Conservation (phyloP, 371 early-diverging fungal genomes). For the Haplosporangium sp. region DNA sequence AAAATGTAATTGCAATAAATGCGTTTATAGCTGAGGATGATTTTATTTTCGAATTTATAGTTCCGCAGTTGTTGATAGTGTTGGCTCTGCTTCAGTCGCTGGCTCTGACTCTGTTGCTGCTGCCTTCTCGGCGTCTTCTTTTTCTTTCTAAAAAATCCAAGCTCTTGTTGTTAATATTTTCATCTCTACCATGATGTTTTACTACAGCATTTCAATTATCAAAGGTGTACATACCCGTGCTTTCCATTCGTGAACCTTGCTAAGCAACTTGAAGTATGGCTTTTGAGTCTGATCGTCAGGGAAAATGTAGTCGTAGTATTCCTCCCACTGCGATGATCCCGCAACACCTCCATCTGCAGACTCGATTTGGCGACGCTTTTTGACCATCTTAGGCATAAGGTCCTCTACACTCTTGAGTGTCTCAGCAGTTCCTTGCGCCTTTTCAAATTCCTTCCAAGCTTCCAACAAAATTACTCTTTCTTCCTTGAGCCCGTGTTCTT, state of each 20-base stretch:
- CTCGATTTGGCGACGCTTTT: slow-evolving; percentile 79
- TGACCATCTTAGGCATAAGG: slow-evolving; percentile 91
- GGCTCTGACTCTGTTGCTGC: slow-evolving; percentile 10
- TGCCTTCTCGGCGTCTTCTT: slow-evolving; percentile 26
- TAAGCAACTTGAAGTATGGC: slow-evolving; percentile 89
- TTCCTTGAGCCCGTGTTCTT: slow-evolving; percentile 75
- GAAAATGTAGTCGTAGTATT: slow-evolving; percentile 98
- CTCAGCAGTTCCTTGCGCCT: slow-evolving; percentile 70
- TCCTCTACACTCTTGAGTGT: slow-evolving; percentile 69
- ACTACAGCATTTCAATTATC: too few species aligned
- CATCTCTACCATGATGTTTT: background rate
- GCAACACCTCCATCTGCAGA: slow-evolving; percentile 62
- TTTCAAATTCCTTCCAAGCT: slow-evolving; percentile 94
- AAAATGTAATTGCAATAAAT: too few species aligned
- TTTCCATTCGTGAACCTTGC: slow-evolving; percentile 94
- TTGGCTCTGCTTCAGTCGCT: background rate
- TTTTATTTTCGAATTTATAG: too few species aligned
- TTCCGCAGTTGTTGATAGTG: background rate
- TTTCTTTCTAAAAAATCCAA: slow-evolving; percentile 15
- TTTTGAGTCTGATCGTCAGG: slow-evolving; percentile 93
- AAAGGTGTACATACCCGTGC: slow-evolving; percentile 52
- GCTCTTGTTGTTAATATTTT: background rate
- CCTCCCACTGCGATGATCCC: slow-evolving; percentile 86
- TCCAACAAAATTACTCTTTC: slow-evolving; percentile 91
- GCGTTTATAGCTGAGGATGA: too few species aligned